These are phyloP conservation scores for Ulota crispa DNA, from an alignment of 225 moss, liverwort and hornwort genomes.

Conservation along the genomic window DNA sequence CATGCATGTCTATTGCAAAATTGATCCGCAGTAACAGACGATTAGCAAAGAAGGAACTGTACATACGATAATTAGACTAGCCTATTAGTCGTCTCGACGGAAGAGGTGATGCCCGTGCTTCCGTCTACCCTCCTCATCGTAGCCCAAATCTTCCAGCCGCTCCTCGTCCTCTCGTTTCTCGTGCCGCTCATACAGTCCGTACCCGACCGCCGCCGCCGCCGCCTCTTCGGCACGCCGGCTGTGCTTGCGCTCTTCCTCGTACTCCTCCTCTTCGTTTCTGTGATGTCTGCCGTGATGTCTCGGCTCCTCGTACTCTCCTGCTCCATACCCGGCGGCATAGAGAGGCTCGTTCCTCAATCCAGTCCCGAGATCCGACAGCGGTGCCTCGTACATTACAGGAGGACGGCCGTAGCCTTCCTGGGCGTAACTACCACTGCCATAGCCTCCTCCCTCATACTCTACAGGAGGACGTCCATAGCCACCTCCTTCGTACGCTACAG, in stretches of 20 bases:
- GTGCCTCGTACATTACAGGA: constrained; percentile 10
- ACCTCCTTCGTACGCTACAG: constrained; percentile 9
- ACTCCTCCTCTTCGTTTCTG: not conserved
- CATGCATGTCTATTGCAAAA: not conserved
- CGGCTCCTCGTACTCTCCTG: constrained; percentile 9
- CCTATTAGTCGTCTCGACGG: not conserved
- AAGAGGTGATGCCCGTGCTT: constrained; percentile 33
- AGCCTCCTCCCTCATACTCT: constrained; percentile 12
- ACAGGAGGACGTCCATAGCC: constrained; percentile 13
- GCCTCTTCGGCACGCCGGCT: constrained; percentile 28
- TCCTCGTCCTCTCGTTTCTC: constrained; percentile 29
- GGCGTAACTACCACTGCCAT: not conserved
- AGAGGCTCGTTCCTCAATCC: constrained; percentile 18
- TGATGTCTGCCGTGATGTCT: not conserved
- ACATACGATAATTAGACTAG: not conserved
- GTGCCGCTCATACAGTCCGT: constrained; percentile 43
- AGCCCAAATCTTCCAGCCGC: constrained; percentile 25
- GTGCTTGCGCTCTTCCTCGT: constrained; percentile 32
- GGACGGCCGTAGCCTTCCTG: constrained; percentile 2
- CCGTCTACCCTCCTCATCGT: constrained; percentile 5
- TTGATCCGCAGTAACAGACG: not conserved
- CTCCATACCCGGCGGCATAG: constrained; percentile 27
- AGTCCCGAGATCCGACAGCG: constrained; percentile 32
- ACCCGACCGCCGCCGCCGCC: constrained; percentile 21
- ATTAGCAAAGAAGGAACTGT: not conserved